Conservation (phyloP, 768 basidiomycete genomes). For the Glaciozyma martinii region DNA sequence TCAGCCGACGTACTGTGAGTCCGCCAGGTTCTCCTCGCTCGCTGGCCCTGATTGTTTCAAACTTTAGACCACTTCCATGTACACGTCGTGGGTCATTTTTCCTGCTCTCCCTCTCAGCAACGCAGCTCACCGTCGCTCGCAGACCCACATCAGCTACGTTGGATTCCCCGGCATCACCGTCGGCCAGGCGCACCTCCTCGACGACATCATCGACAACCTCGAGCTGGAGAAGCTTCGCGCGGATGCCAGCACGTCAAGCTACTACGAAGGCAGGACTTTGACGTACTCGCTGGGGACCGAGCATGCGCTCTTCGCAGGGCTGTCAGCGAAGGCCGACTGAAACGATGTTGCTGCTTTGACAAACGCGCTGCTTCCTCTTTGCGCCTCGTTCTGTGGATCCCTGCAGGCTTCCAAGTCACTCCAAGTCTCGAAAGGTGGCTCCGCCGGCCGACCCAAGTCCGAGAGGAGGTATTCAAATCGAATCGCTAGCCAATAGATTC, state of each 20-base stretch:
- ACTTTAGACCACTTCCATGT: constrained; percentile 35
- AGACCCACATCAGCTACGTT: constrained; percentile 59
- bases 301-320: constrained; percentile 14
- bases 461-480: too few relatives aligned
- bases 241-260: background rate
- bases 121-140: background rate
- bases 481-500: too few relatives aligned
- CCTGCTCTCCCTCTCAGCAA: background rate
- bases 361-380: too few relatives aligned
- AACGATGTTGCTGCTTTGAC: too few relatives aligned
- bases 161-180: constrained; percentile 62
- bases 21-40: background rate
- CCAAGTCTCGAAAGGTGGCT: too few relatives aligned
- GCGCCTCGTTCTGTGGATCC: too few relatives aligned
- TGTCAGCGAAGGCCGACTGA: background rate
- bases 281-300: constrained; percentile 30
- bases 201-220: constrained; percentile 62
- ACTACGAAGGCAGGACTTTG: constrained; percentile 27
- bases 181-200: constrained; percentile 86
- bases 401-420: too few relatives aligned
- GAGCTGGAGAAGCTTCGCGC: constrained; percentile 14
- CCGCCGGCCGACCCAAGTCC: too few relatives aligned
- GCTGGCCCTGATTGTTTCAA: background rate
- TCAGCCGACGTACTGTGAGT: constrained; percentile 88
- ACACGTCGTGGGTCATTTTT: constrained; percentile 21